These are phyloP conservation scores for Phytophthora constricta DNA, from an alignment of 352 stramenopile genomes.

Conservation along the genomic window DNA sequence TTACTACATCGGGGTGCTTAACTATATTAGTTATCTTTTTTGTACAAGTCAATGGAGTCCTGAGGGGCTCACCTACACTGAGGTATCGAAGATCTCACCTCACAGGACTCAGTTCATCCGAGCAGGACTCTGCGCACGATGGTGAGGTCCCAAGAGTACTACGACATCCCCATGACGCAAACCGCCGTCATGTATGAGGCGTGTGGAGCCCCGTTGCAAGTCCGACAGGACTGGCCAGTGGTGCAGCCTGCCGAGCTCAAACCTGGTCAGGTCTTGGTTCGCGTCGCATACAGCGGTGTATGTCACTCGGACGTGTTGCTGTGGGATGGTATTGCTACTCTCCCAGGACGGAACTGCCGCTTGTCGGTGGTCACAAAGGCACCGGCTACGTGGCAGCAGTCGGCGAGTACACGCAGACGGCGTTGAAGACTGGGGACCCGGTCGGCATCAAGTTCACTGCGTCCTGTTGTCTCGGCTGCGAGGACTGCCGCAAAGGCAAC, in stretches of 20 bases:
- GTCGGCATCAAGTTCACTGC: constrained; percentile 35
- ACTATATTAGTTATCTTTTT: too few species aligned
- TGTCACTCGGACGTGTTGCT: constrained; percentile 33
- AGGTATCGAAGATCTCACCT: too few species aligned
- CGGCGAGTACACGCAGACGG: constrained; percentile 29
- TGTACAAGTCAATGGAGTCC: too few species aligned
- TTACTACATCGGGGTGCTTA: too few species aligned
- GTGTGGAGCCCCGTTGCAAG: not conserved
- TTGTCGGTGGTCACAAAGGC: constrained; percentile 34
- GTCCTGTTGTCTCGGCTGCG: constrained; percentile 30
- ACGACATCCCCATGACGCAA: not conserved
- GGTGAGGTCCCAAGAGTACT: not conserved
- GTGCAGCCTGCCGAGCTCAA: not conserved
- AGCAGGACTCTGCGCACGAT: too few species aligned
- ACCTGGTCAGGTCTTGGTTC: not conserved
- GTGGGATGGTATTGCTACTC: constrained; percentile 22
- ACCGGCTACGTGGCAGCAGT: constrained; percentile 39
- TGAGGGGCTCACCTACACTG: too few species aligned
- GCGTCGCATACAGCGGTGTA: not conserved
- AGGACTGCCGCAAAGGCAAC: constrained; percentile 36
- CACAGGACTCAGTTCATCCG: too few species aligned
- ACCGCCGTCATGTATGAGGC: not conserved
- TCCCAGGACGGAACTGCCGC: constrained; percentile 13
- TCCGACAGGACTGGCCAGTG: not conserved
- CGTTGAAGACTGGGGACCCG: constrained; percentile 30